Conservation (phyloP, 2,329 filamentous ascomycete genomes). For the Fusarium temperatum region DNA sequence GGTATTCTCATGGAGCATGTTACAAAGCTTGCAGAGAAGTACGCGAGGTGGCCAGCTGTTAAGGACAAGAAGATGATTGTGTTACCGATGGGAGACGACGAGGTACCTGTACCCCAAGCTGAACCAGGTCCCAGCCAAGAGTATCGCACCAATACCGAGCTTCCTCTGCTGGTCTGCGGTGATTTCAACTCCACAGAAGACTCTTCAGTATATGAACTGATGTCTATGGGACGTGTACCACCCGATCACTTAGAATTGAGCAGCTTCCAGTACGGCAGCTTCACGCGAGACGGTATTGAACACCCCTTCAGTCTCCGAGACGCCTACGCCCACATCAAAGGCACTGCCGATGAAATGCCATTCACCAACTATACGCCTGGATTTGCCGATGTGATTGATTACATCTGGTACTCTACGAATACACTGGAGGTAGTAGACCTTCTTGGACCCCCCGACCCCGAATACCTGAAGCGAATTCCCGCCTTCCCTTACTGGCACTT, state of each 20-base stretch:
- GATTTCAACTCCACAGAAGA: conserved; percentile 93
- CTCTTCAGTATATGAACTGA: conserved; percentile 90
- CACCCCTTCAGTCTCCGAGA: conserved; percentile 96
- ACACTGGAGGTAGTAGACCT: conserved; percentile 84
- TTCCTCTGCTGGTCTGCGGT: conserved; percentile 90
- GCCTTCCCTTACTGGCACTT: conserved; percentile 96
- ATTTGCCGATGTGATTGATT: conserved; percentile 94
- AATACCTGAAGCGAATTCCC: conserved; percentile 86
- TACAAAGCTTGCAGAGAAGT: conserved; percentile 85
- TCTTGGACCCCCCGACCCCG: conserved; percentile 85
- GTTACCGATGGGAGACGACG: conserved; percentile 55
- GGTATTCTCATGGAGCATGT: conserved; percentile 95
- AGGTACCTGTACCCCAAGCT: conserved; percentile 59
- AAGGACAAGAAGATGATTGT: conserved; percentile 78
- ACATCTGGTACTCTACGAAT: conserved; percentile 97
- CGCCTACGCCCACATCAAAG: conserved; percentile 82
- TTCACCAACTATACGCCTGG: conserved; percentile 97
- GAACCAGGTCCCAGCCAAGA: conserved; percentile 84
- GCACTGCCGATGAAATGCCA: conserved; percentile 82
- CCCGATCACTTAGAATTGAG: conserved; percentile 83
- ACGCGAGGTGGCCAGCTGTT: conserved; percentile 79
- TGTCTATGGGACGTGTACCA: conserved; percentile 80
- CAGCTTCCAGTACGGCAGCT: conserved; percentile 87
- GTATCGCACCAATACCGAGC: conserved; percentile 85
- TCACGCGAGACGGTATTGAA: conserved; percentile 89